A percentile compares a stretch with the other conserved stretches of the same genome.
These are phyloP conservation scores for Ustanciosporium gigantosporum DNA, from an alignment of 1,284 basidiomycete genomes.

Conservation along the genomic window DNA sequence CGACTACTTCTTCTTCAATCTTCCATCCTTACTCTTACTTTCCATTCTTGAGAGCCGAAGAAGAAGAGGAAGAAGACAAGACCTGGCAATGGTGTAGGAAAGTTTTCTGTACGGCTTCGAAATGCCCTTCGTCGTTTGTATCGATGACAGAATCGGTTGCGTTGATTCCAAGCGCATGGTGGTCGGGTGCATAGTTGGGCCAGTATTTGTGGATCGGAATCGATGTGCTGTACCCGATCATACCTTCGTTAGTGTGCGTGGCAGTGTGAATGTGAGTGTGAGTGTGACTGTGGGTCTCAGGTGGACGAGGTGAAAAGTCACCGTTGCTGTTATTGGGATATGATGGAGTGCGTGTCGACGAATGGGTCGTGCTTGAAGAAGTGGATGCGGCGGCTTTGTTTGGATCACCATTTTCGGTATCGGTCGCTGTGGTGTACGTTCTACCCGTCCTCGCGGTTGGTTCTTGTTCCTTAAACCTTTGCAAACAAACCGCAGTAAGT, in stretches of 20 bases:
- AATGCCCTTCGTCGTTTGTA: conserved; percentile 24
- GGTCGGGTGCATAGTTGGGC: conserved; percentile 17
- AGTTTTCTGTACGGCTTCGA: conserved; percentile 12
- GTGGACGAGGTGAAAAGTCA: no score
- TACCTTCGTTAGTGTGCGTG: no score
- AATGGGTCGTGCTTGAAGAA: no score
- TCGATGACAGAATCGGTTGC: conserved; percentile 27
- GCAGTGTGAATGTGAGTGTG: not conserved
- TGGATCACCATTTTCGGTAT: no score
- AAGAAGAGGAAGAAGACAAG: no score
- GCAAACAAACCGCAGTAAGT: conserved; percentile 27
- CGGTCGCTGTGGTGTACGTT: no score
- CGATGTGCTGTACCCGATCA: conserved; percentile 2
- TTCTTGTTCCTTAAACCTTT: conserved; percentile 4
- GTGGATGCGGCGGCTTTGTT: no score
- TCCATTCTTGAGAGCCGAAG: no score
- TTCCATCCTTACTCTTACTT: no score
- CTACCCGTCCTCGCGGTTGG: no score
- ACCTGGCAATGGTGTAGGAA: conserved; percentile 16
- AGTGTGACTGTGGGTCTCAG: not conserved
- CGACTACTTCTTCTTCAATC: no score
- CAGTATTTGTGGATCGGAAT: conserved; percentile 35
- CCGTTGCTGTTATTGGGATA: not conserved
- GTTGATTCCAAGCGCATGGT: conserved; percentile 14
- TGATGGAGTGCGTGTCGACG: not conserved